phyloP scores from a whole-genome alignment of 2,329 filamentous ascomycete genomes.

The Fusarium ambrosium region DNA sequence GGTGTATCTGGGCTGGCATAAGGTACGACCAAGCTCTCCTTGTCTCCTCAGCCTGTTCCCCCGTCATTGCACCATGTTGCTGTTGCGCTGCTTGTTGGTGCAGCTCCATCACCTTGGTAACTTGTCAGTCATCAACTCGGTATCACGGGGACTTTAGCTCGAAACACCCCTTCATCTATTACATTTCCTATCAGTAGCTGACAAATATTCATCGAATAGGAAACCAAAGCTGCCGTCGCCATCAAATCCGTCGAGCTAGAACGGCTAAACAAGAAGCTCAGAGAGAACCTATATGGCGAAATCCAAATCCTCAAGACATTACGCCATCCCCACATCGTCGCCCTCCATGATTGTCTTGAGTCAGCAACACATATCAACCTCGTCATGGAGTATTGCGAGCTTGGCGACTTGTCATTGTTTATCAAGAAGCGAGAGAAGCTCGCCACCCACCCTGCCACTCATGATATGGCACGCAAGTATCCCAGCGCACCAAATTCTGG shows the following conservation, averaged over 20 bases:
- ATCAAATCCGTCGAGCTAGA: constrained; percentile 96
- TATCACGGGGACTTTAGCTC: constrained; percentile 4
- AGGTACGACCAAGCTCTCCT: constrained; percentile 63
- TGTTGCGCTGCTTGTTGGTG: constrained; percentile 22
- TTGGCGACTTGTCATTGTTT: constrained; percentile 94
- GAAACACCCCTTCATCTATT: neutral
- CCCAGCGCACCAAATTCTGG: constrained; percentile 85
- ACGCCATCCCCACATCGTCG: constrained; percentile 96
- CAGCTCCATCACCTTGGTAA: constrained; percentile 7
- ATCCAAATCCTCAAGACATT: constrained; percentile 95
- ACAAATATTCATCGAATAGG: constrained; percentile 61
- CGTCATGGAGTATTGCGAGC: constrained; percentile 98
- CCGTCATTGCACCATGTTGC: constrained; percentile 20
- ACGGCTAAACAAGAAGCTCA: constrained; percentile 94
- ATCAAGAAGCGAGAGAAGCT: constrained; percentile 94
- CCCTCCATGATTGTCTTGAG: constrained; percentile 94
- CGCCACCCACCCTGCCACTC: constrained; percentile 82
- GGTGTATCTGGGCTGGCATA: constrained; percentile 89
- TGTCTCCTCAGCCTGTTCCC: constrained; percentile 20
- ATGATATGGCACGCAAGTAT: constrained; percentile 94
- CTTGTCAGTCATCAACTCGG: constrained; percentile 10
- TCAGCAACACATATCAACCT: constrained; percentile 91
- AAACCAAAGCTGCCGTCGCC: constrained; percentile 84
- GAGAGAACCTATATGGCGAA: constrained; percentile 94
- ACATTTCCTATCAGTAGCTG: constrained; percentile 15